A percentile compares a stretch with the other conserved stretches of the same genome.
Evolutionary conservation across 352 stramenopile genomes (phyloP).

Genomic region (Phytophthora pistaciae): DNA sequence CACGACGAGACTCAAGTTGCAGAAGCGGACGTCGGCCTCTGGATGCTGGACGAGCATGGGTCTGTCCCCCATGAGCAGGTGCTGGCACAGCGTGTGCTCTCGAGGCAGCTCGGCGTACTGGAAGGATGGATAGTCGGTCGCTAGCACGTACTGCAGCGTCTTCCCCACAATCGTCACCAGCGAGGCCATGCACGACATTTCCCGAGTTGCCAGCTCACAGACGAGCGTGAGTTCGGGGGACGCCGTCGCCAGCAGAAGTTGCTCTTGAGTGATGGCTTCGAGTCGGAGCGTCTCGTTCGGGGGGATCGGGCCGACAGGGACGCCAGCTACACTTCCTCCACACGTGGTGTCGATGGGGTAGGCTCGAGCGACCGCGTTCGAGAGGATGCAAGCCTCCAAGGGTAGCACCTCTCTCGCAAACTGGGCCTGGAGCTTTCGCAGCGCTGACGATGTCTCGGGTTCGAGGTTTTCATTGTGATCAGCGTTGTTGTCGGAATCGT

Average conservation of each 20-base stretch:
- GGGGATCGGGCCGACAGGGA: slow-evolving; percentile 34
- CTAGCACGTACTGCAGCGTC: slow-evolving; percentile 44
- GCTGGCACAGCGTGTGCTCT: slow-evolving; percentile 55
- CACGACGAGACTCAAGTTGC: slow-evolving; percentile 36
- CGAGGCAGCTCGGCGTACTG: slow-evolving; percentile 35
- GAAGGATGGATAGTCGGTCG: slow-evolving; percentile 40
- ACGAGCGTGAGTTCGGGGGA: slow-evolving; percentile 45
- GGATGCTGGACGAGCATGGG: slow-evolving; percentile 61
- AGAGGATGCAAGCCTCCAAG: slow-evolving; percentile 38
- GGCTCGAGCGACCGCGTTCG: slow-evolving; percentile 33
- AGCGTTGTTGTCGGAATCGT: slow-evolving; percentile 3
- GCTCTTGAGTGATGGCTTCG: slow-evolving; percentile 37
- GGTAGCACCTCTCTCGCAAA: slow-evolving; percentile 31
- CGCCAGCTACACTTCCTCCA: slow-evolving; percentile 13
- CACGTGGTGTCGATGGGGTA: slow-evolving; percentile 39
- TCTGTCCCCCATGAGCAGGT: slow-evolving; percentile 57
- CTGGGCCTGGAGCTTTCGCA: slow-evolving; percentile 25
- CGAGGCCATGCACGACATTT: slow-evolving; percentile 47
- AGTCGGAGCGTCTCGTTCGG: slow-evolving; percentile 47
- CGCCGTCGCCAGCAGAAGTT: slow-evolving; percentile 28
- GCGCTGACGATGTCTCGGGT: not conserved
- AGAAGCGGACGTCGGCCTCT: slow-evolving; percentile 65
- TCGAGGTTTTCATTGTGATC: not conserved
- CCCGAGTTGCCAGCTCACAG: slow-evolving; percentile 46
- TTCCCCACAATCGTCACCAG: slow-evolving; percentile 53